Percentiles rank a stretch among this genome's conserved stretches.
Evolutionary conservation across 495 filamentous ascomycete species (phyloP).

Genomic region (Pseudoneurospora amorphoporcata): DNA sequence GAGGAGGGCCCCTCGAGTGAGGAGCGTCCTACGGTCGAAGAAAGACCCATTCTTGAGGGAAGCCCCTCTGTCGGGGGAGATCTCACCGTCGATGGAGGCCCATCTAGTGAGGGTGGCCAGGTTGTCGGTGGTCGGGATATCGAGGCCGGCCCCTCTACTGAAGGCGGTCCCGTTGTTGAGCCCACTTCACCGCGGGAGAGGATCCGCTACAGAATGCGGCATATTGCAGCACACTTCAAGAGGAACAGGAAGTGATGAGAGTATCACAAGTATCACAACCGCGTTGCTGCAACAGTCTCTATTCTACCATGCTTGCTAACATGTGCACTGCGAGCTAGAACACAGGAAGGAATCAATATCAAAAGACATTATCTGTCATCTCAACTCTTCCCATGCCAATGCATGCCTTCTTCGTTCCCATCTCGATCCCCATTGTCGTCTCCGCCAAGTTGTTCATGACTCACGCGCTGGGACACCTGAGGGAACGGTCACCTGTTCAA

Average conservation of each 20-base stretch:
- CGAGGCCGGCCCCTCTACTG: not conserved
- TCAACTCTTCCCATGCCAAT: not conserved
- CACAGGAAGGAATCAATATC: not conserved
- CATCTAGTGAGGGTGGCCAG: not conserved
- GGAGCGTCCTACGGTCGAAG: not conserved
- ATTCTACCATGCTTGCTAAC: not conserved
- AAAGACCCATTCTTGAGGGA: not conserved
- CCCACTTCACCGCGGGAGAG: not conserved
- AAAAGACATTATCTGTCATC: not conserved
- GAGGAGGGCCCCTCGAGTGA: not conserved
- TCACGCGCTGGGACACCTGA: not conserved
- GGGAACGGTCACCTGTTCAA: not conserved
- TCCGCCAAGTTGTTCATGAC: not conserved
- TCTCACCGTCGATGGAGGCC: not conserved
- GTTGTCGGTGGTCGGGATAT: not conserved
- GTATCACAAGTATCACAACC: not conserved
- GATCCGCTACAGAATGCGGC: not conserved
- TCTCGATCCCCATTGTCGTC: not conserved
- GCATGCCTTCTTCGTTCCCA: not conserved
- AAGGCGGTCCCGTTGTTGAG: not conserved
- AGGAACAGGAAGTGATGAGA: not conserved
- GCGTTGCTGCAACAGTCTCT: not conserved
- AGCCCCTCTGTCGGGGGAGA: not conserved
- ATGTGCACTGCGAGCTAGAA: not conserved
- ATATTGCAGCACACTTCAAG: not conserved